Evolutionary conservation across 2,329 filamentous ascomycete genomes (phyloP), one percentile per base, ranked within the genome.

Genomic region (Colletotrichum sublineola): DNA sequence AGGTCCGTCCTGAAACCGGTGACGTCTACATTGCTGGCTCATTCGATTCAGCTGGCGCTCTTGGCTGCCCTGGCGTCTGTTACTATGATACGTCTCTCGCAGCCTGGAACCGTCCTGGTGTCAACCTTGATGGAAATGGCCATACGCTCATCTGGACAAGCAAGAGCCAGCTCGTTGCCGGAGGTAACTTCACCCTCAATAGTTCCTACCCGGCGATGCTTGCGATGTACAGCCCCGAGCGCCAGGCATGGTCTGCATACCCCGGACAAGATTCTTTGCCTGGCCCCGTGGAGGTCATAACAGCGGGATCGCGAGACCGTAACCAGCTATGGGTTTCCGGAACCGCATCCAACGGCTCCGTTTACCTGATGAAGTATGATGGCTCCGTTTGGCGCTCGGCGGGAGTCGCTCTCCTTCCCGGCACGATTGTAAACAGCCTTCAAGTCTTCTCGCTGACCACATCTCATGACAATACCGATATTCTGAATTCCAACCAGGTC

Each of bases 1-100:
- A 90, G 14, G 86, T 91, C 11, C 92, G 92, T 67, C 93, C 94
- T 0, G 88, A 88, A 67, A 91, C 90, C 24, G 86, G 87, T 1
- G 90, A 96, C 63, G 86, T 99, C 15, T 99, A 93, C 78, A 93
- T 99, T 42, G 96, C 93, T 48, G 96, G 96, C 42, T 90, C 89
- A 12, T 99, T 98, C 78, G 86, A 90, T n/a, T 90, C 89, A 42
- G 96, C 95, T 24, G 96, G 96, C 38, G 92, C 92, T 5, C 87
- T 98, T 40, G 91, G 90, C 53, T 99, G 96, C 79, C 91, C 92
- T 4, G 91, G 90, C 58, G 89, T 99, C 33, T 99, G 96, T 82
- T 85, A 92, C 71, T 97, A 93, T 83, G 91, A 93, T 78, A 90
- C 91, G 2, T 84, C 89, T 9, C 86, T 87, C 5, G 88, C 87